Base-by-base conservation (phyloP, 139 green algal species). In the Gonium pectorale region DNA sequence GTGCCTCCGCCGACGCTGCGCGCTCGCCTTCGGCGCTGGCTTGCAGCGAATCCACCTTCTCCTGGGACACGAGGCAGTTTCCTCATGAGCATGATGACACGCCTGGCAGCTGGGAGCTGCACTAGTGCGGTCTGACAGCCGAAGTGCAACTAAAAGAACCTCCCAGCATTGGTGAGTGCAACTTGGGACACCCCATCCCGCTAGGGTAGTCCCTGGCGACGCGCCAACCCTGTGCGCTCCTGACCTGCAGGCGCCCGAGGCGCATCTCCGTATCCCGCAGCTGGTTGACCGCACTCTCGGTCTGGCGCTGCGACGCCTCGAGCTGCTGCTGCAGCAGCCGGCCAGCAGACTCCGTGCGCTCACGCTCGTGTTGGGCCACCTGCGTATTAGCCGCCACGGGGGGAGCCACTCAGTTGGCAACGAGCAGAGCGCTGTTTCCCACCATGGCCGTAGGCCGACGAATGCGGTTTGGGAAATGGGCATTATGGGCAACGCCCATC, bases 311-410 rank as follows among this genome's bases (percentile, higher is more conserved):
- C n/a, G 82, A 49, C 43, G 87, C 82, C 29, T 81, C 62, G 35
- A 92, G 51, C 62, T 94, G 85, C 84, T 87, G 81, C 78, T 94
- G 81, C 91, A 96, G 93, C 9, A 91, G 80, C n/a, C 37, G 74
- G 38, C 94, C 54, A 3, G 54, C 35, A 8, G 73, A 54, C 40
- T 81, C 73, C 54, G 37, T 81, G 38, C 73, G 73, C 26, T 81
- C 52, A 6, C 73, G 73, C 37, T 81, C 73, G 38, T 70, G 38
- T 1, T 59, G 17, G 15, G 73, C 73, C 5, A n/a, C 62, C 73
- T 81, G 52, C 21, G 26, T n/a, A n/a, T n/a, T n/a, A n/a, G n/a
- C n/a, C n/a, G n/a, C n/a, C 21, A 59, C 40, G 62, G 27, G 31
- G 33, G 13, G 38, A 40, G 69, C 29, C 44, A 44, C 37, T 9